Conservation (phyloP, 2,329 filamentous ascomycete species). For the Nemania sp. region DNA sequence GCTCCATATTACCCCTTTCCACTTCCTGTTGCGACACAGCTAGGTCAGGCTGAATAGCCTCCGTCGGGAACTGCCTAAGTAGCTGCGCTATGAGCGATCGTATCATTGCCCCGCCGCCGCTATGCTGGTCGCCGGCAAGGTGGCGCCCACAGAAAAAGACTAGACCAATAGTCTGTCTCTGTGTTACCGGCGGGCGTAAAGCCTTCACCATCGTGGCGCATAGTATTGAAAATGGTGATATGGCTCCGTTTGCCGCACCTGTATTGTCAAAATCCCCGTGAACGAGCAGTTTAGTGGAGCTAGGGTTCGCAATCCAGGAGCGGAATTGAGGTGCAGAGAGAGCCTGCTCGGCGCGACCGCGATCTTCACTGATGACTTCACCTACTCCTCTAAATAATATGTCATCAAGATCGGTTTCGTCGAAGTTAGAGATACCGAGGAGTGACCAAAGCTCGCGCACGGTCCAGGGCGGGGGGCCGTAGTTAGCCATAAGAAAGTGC, state of each 20-base stretch:
- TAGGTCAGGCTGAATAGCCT: constrained; percentile 7
- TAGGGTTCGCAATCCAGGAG: constrained; percentile 16
- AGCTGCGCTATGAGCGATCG: constrained; percentile 24
- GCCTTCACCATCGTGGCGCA: constrained; percentile 19
- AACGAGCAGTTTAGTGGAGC: constrained; percentile 19
- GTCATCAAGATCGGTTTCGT: constrained; percentile 18
- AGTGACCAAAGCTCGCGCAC: constrained; percentile 16
- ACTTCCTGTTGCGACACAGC: constrained; percentile 1
- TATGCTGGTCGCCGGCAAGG: constrained; percentile 9
- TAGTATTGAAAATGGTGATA: constrained; percentile 26
- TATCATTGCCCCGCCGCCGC: constrained; percentile 26
- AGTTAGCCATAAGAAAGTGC: not conserved
- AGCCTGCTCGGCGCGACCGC: constrained; percentile 23
- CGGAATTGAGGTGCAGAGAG: constrained; percentile 11
- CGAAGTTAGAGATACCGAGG: constrained; percentile 11
- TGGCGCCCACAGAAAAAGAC: constrained; percentile 33
- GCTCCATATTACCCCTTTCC: constrained; percentile 7
- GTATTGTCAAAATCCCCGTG: constrained; percentile 26
- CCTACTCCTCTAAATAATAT: constrained; percentile 13
- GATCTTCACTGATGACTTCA: constrained; percentile 17
- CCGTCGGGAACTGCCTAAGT: constrained; percentile 14
- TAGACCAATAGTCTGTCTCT: constrained; percentile 8
- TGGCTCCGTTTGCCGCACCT: not conserved
- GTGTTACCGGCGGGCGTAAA: constrained; percentile 6
- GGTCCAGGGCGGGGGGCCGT: not conserved